Conservation (phyloP, 192 early-diverging fungal genomes). For the Mortierella claussenii region DNA sequence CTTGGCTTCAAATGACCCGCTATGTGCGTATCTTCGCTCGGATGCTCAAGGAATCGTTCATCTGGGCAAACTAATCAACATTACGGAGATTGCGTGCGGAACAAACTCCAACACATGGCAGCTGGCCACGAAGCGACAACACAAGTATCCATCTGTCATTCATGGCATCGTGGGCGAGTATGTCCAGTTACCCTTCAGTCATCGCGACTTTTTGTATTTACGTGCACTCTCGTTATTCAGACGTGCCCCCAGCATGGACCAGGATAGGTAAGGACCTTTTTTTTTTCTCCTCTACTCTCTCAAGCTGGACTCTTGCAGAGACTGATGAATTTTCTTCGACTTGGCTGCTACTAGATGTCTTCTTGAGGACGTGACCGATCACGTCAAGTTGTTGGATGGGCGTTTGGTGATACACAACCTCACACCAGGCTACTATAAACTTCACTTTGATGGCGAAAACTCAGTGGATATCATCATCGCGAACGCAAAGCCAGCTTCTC, state of each 20-base stretch:
- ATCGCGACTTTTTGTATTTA: not conserved
- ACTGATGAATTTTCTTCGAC: too few relatives aligned
- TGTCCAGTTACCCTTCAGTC: slow-evolving; percentile 20
- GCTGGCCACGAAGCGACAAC: not conserved
- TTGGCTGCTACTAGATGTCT: slow-evolving; percentile 3
- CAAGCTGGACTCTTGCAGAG: too few relatives aligned
- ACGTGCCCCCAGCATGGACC: not conserved
- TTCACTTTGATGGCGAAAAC: slow-evolving; percentile 1
- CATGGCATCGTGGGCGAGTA: slow-evolving; percentile 16
- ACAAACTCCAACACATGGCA: slow-evolving; percentile 1
- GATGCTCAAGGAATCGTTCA: slow-evolving; percentile 50
- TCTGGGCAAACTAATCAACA: slow-evolving; percentile 38
- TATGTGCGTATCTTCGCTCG: slow-evolving; percentile 31
- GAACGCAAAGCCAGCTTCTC: not conserved
- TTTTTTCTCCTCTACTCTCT: too few relatives aligned
- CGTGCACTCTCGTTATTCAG: slow-evolving; percentile 27
- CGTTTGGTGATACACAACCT: slow-evolving; percentile 18
- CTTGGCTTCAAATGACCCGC: not conserved
- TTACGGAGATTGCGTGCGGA: slow-evolving; percentile 1
- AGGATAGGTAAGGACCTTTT: slow-evolving; percentile 5
- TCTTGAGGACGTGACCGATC: slow-evolving; percentile 14
- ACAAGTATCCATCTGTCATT: slow-evolving; percentile 12
- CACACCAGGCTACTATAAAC: slow-evolving; percentile 25
- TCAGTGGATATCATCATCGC: slow-evolving; percentile 9
- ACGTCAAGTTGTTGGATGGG: slow-evolving; percentile 13